Conservation (phyloP, 345 rosid genomes). For the Erucastrum elatum region DNA sequence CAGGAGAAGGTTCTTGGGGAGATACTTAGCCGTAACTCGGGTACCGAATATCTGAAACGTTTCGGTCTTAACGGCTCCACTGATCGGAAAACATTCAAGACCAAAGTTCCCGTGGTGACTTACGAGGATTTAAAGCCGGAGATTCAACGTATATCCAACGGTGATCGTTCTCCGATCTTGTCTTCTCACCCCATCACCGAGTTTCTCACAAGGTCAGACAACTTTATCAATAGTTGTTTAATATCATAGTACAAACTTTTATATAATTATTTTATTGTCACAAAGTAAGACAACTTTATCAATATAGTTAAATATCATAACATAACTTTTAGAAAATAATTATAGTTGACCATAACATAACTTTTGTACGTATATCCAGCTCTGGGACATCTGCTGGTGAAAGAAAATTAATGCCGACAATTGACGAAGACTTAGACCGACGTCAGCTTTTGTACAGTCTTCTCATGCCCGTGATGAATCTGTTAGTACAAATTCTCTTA, state of each 20-base stretch:
- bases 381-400: conserved; percentile 99
- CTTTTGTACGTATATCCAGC: conserved; percentile 41
- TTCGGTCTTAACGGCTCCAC: conserved; percentile 55
- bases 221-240: background rate
- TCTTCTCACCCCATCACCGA: conserved; percentile 72
- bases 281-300: conserved; percentile 49
- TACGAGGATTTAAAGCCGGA: conserved; percentile 73
- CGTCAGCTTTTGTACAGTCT: conserved; percentile 74
- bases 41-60: conserved; percentile 61
- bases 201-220: conserved; percentile 70
- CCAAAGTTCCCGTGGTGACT: conserved; percentile 56
- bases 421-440: conserved; percentile 75
- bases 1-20: conserved; percentile 57
- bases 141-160: conserved; percentile 74
- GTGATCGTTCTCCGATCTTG: conserved; percentile 71
- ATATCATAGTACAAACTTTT: background rate
- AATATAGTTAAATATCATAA: background rate
- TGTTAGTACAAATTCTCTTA: conserved; percentile 44
- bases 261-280: conserved; percentile 24
- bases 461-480: conserved; percentile 92
- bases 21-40: conserved; percentile 58
- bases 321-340: background rate
- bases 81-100: conserved; percentile 59
- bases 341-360: background rate
- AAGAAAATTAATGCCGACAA: conserved; percentile 91